Base-by-base conservation (phyloP, 1,284 basidiomycete species). In the Ustilago shanxiensis region DNA sequence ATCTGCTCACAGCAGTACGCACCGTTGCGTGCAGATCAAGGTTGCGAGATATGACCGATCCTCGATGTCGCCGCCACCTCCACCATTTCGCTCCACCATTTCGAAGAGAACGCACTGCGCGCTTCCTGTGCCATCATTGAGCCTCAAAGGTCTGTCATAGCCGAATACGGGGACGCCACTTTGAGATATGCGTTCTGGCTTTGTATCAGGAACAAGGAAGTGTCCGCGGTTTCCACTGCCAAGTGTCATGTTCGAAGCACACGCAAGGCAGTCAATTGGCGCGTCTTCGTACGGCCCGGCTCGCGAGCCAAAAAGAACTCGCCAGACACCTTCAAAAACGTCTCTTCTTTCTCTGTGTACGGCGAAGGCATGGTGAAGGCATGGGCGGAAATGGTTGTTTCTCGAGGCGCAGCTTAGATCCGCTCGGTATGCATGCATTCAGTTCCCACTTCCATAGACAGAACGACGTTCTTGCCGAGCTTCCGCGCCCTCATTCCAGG, bases 1-100 rank as follows among this genome's bases (percentile, higher is more conserved):
- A 49, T 45, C 39, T 41, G 14, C 33, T 24, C 31, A 45, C 20
- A 29, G 49, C 49, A 11, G 31, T 53, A 50, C 20, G 51, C 20
- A 20, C 51, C 51, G 11, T 20, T 49, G 26, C 26, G 22, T 49
- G 47, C 22, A 59, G n/a, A 59, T 16, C 29, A 60, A 60, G 58
- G 58, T 60, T 59, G 47, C 47, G 47, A 52, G 49, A 22, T 52
- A 33, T 22, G 18, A 22, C 14, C 56, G 6, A 28, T 59, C 18
- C 26, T 6, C 47, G 47, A 24, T 22, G 24, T 26, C 24, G 53
- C 24, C 51, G 18, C 16, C 54, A 45, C 24, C 16, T 9, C 37
- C 37, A 55, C 22, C 51, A 53, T n/a, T n/a, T n/a, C 31, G 16
- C 35, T 47, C 20, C 31, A 33, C 31, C 31, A 11, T 6, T 24